These are phyloP conservation scores for Chrysanthemum seticuspe DNA, from an alignment of 129 eudicot genomes.

Conservation along the genomic window DNA sequence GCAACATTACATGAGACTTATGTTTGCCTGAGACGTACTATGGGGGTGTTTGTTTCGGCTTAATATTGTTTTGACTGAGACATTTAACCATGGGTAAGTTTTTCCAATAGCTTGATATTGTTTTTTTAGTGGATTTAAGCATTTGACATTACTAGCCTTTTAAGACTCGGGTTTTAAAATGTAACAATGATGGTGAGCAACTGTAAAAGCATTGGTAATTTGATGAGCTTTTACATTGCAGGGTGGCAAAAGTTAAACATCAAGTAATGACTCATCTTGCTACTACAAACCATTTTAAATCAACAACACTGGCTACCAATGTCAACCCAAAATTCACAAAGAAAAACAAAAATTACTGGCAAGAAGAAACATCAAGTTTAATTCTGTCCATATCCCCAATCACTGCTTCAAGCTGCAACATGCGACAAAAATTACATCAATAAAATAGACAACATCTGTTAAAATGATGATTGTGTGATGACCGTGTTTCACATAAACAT, in stretches of 20 bases:
- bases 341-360: constrained; percentile 7
- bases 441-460: not conserved
- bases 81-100: too few relatives aligned
- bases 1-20: not conserved
- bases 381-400: constrained; percentile 78
- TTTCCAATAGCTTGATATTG: too few relatives aligned
- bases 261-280: not conserved
- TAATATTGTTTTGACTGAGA: too few relatives aligned
- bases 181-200: not conserved
- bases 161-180: too few relatives aligned
- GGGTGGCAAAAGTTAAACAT: constrained; percentile 9
- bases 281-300: constrained; percentile 10
- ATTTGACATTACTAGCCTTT: too few relatives aligned
- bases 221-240: constrained; percentile 14
- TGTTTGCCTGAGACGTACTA: too few relatives aligned
- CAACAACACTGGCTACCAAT: not conserved
- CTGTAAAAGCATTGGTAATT: too few relatives aligned
- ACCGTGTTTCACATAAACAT: not conserved
- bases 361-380: constrained; percentile 44
- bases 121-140: too few relatives aligned
- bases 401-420: constrained; percentile 82
- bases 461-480: too few relatives aligned
- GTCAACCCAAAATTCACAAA: not conserved
- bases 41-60: too few relatives aligned
- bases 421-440: not conserved